Conservation (phyloP, 179 eudicot genomes). For the Carnegiea gigantea region DNA sequence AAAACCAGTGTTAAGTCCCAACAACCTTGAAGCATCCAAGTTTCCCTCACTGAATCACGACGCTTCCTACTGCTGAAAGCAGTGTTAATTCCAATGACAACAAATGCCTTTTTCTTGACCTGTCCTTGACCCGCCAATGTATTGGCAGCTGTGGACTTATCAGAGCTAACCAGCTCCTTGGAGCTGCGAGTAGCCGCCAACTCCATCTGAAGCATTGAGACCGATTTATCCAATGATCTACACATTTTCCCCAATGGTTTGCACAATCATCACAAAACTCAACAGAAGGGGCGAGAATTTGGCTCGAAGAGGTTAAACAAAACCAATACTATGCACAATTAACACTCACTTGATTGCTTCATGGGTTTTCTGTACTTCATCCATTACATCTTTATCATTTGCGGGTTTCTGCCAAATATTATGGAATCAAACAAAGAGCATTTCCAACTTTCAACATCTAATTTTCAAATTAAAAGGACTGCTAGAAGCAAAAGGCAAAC, state of each 20-base stretch:
- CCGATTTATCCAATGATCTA: slow-evolving; percentile 81
- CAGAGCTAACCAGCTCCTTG: slow-evolving; percentile 41
- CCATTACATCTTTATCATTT: slow-evolving; percentile 65
- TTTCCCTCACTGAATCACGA: slow-evolving; percentile 67
- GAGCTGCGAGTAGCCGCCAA: slow-evolving; percentile 60
- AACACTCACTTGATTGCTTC: slow-evolving; percentile 80
- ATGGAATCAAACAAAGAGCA: slow-evolving; percentile 4
- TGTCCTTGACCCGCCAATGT: slow-evolving; percentile 21
- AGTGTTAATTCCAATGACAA: slow-evolving; percentile 82
- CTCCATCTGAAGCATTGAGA: slow-evolving; percentile 83
- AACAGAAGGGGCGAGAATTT: neutral
- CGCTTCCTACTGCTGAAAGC: slow-evolving; percentile 89
- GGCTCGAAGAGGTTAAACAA: neutral
- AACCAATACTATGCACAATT: neutral
- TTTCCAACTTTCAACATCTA: slow-evolving; percentile 4
- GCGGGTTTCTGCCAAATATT: slow-evolving; percentile 32
- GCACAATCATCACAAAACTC: slow-evolving; percentile 16
- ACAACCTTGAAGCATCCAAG: slow-evolving; percentile 92
- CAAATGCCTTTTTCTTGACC: slow-evolving; percentile 47
- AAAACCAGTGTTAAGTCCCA: neutral
- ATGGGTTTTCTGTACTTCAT: slow-evolving; percentile 75
- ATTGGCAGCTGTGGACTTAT: slow-evolving; percentile 23
- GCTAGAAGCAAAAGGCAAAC: neutral
- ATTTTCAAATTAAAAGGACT: neutral
- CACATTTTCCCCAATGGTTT: slow-evolving; percentile 21